Conservation (phyloP, 208 protist species). For the Tetramitus jugosus region DNA sequence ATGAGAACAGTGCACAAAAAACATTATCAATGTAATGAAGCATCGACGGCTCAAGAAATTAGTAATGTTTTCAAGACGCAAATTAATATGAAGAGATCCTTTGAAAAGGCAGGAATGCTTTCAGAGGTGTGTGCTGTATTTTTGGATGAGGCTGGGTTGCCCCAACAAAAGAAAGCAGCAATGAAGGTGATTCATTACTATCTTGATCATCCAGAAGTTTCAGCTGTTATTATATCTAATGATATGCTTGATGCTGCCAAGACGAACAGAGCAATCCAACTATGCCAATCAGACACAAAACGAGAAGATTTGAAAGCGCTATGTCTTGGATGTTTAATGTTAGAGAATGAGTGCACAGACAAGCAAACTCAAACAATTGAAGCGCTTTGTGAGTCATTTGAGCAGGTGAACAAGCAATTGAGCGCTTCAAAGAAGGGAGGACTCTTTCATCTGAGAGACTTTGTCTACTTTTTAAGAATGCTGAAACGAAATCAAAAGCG, state of each 20-base stretch:
- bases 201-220: slow-evolving; percentile 43
- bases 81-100: slow-evolving; percentile 19
- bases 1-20: slow-evolving; percentile 13
- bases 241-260: slow-evolving; percentile 43
- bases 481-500: slow-evolving; percentile 4
- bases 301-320: slow-evolving; percentile 22
- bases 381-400: slow-evolving; percentile 17
- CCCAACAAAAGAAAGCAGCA: slow-evolving; percentile 30
- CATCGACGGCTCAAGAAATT: slow-evolving; percentile 44
- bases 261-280: slow-evolving; percentile 34
- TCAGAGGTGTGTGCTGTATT: slow-evolving; percentile 31
- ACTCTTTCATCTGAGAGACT: slow-evolving; percentile 41
- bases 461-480: slow-evolving; percentile 46
- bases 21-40: slow-evolving; percentile 36
- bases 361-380: background rate
- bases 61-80: slow-evolving; percentile 25
- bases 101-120: slow-evolving; percentile 21
- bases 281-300: background rate
- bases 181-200: slow-evolving; percentile 49
- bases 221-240: slow-evolving; percentile 40
- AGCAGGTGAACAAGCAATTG: slow-evolving; percentile 10
- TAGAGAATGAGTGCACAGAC: slow-evolving; percentile 19
- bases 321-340: background rate
- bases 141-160: slow-evolving; percentile 45
- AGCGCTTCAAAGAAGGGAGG: background rate